phyloP scores from a whole-genome alignment of 257 asterid species.

The Thymus quinquecostatus region DNA sequence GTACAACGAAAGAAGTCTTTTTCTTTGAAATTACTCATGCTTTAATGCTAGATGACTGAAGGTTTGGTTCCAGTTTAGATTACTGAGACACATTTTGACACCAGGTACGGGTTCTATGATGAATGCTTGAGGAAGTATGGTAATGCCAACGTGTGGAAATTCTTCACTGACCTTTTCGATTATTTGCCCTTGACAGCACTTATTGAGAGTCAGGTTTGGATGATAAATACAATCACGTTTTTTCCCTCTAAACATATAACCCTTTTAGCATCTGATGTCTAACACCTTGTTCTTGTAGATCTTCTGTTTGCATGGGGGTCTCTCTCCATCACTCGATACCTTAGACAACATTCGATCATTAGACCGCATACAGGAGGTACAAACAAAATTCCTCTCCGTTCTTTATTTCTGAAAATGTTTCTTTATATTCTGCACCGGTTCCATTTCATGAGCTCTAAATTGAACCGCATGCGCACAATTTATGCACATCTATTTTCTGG shows the following conservation, averaged over 20 bases:
- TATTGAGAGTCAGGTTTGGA: slow-evolving; percentile 96
- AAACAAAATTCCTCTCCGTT: neutral
- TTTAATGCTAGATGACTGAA: slow-evolving; percentile 7
- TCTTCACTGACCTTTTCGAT: slow-evolving; percentile 97
- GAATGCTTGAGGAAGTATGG: slow-evolving; percentile 99
- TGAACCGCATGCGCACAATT: neutral
- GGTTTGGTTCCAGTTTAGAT: slow-evolving; percentile 21
- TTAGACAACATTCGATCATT: slow-evolving; percentile 90
- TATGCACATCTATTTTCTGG: slow-evolving; percentile 24
- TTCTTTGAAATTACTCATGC: slow-evolving; percentile 26
- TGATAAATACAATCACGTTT: slow-evolving; percentile 7
- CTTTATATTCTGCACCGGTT: neutral
- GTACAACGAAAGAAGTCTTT: slow-evolving; percentile 1
- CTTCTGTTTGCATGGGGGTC: slow-evolving; percentile 99
- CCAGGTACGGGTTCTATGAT: slow-evolving; percentile 95
- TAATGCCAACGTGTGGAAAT: slow-evolving; percentile 98
- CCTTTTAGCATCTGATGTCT: slow-evolving; percentile 30
- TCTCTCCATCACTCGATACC: slow-evolving; percentile 97
- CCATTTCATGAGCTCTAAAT: slow-evolving; percentile 5
- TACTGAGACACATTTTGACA: slow-evolving; percentile 33
- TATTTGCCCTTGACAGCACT: slow-evolving; percentile 98
- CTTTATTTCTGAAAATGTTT: neutral
- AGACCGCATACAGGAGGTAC: slow-evolving; percentile 99
- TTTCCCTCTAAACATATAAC: slow-evolving; percentile 21
- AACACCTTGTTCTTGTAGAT: slow-evolving; percentile 48